These are phyloP conservation scores for Mycena galericulata DNA, from an alignment of 768 basidiomycete species.

Conservation along the genomic window DNA sequence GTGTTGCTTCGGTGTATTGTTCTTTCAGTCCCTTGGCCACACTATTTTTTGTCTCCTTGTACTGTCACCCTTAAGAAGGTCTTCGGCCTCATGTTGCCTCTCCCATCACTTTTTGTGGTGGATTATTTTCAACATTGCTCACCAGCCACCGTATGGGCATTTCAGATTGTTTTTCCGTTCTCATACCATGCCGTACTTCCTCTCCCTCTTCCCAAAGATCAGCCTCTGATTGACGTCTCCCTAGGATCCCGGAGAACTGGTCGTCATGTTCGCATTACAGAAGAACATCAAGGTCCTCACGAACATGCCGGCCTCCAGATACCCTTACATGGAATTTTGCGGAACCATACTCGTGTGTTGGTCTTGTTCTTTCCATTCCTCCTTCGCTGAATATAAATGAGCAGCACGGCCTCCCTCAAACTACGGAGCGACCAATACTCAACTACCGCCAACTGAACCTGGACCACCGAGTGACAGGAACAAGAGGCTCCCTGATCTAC, in stretches of 20 bases:
- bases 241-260: neutral
- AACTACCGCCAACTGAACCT: neutral
- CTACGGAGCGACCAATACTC: neutral
- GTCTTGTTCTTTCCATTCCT: neutral
- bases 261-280: neutral
- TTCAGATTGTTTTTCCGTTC: neutral
- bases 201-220: neutral
- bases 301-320: neutral
- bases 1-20: too few relatives aligned
- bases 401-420: neutral
- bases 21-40: conserved; percentile 12
- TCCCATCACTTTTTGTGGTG: neutral
- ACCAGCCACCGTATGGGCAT: neutral
- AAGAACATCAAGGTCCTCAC: neutral
- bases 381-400: neutral
- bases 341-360: neutral
- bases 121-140: too few relatives aligned
- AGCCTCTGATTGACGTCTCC: neutral
- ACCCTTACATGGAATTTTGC: neutral
- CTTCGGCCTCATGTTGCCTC: neutral
- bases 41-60: conserved; percentile 1
- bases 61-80: neutral
- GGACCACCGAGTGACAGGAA: neutral
- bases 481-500: neutral
- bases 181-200: neutral